phyloP scores from a whole-genome alignment of 1,139 yeast species.

The Meyerozyma carpophila region DNA sequence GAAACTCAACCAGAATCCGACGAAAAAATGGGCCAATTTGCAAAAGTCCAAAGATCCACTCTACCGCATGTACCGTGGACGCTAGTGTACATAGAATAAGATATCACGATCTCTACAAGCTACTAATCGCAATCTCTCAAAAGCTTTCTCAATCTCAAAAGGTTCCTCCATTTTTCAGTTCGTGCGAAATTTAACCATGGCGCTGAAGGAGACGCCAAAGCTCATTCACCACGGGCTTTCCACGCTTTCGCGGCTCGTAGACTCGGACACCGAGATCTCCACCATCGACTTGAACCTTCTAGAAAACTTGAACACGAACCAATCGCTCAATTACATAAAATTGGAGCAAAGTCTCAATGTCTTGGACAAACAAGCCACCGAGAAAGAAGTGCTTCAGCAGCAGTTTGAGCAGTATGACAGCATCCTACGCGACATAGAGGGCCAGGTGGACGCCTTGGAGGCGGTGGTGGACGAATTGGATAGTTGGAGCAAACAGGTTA shows the following conservation, averaged over 20 bases:
- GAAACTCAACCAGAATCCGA: conserved; percentile 54
- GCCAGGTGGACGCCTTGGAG: conserved; percentile 40
- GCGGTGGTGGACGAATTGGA: conserved; percentile 50
- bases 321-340: conserved; percentile 52
- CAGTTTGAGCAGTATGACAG: conserved; percentile 25
- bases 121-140: no score
- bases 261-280: conserved; percentile 51
- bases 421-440: conserved; percentile 39
- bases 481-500: conserved; percentile 52
- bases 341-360: conserved; percentile 42
- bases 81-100: conserved; percentile 21
- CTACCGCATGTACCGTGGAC: conserved; percentile 52
- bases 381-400: conserved; percentile 15
- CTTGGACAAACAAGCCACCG: conserved; percentile 29
- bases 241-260: conserved; percentile 23
- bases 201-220: conserved; percentile 28
- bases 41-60: conserved; percentile 45
- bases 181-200: conserved; percentile 9
- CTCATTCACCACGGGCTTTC: conserved; percentile 25
- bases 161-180: background rate
- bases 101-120: conserved; percentile 1
- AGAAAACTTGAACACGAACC: conserved; percentile 53
- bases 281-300: conserved; percentile 47
- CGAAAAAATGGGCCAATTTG: conserved; percentile 53
- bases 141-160: no score